phyloP scores from a whole-genome alignment of 306 rosid species.

The Pterocarpus macrocarpus region DNA sequence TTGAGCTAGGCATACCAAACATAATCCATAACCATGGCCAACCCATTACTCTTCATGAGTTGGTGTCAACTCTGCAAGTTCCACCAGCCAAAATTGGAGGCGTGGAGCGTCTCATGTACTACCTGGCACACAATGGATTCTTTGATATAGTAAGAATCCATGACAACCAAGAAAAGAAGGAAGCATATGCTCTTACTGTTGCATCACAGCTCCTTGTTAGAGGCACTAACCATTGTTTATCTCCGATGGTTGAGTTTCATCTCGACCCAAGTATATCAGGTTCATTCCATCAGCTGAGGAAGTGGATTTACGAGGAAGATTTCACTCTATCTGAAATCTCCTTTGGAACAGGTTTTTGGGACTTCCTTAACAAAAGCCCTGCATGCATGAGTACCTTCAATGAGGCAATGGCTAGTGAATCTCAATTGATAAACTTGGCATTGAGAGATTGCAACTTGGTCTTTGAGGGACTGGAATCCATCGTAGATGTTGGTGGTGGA shows the following conservation, averaged over 20 bases:
- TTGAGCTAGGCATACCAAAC: conserved; percentile 38
- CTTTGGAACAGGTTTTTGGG: conserved; percentile 35
- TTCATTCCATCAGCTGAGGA: background rate
- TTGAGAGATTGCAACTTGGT: conserved; percentile 45
- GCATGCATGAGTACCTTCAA: conserved; percentile 4
- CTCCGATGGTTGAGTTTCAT: background rate
- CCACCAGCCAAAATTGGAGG: conserved; percentile 17
- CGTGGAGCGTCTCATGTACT: conserved; percentile 44
- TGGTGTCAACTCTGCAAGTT: conserved; percentile 50
- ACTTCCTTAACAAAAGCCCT: background rate
- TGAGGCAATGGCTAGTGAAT: conserved; percentile 54
- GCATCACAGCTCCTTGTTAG: conserved; percentile 30
- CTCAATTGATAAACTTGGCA: conserved; percentile 49
- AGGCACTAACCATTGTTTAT: background rate
- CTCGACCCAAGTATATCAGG: background rate
- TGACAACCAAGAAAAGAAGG: conserved; percentile 24
- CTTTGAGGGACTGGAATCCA: conserved; percentile 50
- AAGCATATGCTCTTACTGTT: conserved; percentile 50
- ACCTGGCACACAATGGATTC: conserved; percentile 46
- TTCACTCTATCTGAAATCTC: background rate
- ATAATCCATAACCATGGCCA: conserved; percentile 40
- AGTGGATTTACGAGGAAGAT: background rate
- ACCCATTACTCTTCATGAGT: conserved; percentile 46
- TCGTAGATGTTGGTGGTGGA: conserved; percentile 45
- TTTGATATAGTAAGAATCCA: conserved; percentile 8